A percentile compares a stretch with the other conserved stretches of the same genome.
Conservation (phyloP, 768 basidiomycete species). For the Mycena haematopus region DNA sequence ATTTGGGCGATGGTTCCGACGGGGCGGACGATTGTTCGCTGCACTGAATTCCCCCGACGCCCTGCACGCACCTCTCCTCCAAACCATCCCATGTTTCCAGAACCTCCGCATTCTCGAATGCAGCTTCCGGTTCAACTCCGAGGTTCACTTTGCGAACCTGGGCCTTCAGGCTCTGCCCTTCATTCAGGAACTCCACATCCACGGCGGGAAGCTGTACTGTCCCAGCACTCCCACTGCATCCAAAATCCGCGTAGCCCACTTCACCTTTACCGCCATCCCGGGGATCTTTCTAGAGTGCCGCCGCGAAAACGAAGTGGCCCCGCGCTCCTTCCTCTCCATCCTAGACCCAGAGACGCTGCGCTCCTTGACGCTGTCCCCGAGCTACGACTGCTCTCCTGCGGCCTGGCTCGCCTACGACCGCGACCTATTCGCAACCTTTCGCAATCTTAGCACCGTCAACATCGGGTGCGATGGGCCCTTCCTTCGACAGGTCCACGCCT, state of each 20-base stretch:
- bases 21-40: not conserved
- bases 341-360: slow-evolving; percentile 8
- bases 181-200: slow-evolving; percentile 14
- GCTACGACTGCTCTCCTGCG: slow-evolving; percentile 20
- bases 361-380: slow-evolving; percentile 13
- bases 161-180: slow-evolving; percentile 13
- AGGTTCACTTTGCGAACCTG: slow-evolving; percentile 15
- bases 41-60: not conserved
- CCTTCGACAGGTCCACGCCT: slow-evolving; percentile 10
- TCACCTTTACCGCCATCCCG: slow-evolving; percentile 19
- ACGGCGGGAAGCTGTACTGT: slow-evolving; percentile 9
- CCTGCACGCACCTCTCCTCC: slow-evolving; percentile 14
- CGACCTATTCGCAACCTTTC: slow-evolving; percentile 10
- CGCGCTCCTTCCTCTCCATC: slow-evolving; percentile 20
- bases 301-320: not conserved
- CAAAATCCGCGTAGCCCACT: slow-evolving; percentile 17
- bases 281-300: not conserved
- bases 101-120: slow-evolving; percentile 16
- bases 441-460: slow-evolving; percentile 2
- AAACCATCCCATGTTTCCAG: not conserved
- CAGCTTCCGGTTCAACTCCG: slow-evolving; percentile 6
- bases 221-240: not conserved
- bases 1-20: slow-evolving; percentile 13
- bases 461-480: slow-evolving; percentile 24
- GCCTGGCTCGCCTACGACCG: slow-evolving; percentile 18